Base-by-base conservation (phyloP, 2,329 filamentous ascomycete species). In the Alternaria viburni region DNA sequence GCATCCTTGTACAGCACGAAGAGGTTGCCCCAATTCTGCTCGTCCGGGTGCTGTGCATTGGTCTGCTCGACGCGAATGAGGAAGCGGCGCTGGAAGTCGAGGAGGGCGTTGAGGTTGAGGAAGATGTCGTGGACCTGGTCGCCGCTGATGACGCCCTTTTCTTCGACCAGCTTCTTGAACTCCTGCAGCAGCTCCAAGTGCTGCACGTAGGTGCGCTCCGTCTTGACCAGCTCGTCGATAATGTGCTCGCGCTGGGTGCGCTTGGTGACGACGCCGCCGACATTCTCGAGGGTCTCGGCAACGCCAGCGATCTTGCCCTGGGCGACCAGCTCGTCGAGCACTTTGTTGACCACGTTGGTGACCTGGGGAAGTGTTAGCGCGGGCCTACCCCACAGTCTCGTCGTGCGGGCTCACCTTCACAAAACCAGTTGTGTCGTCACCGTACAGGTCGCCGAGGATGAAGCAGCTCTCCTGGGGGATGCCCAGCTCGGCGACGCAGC, bases 131-230 rank as follows among this genome's bases (percentile, higher is more conserved):
- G 94, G 21, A 97, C 90, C 10, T 91, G 88, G 77, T 99, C 96
- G 57, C 96, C 95, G 2, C 93, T 91, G 67, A 98, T 89, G 41
- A 93, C 89, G 41, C 93, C 93, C 69, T 91, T 93, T 77, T 96
- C 91, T 72, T 97, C 93, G 59, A 98, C 85, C 23, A 91, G 88
- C 81, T 93, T 95, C 82, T 97, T 98, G 76, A 98, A 87, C 54
- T 94, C 91, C 78, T 98, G 93, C 36, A 99, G 81, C 70, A 97
- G 95, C 79, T 98, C 95, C 57, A 99, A 83, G 83, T 99, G 96
- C 79, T 98, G 94, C 5, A 98, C 96, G 73, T 99, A 99, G 81
- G 97, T 97, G 66, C 96, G 90, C 81, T 99, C 96, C 2, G 95
- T 98, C 72, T 95, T 93, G 59, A 99, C 91, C 50, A 99, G 83